phyloP scores from a whole-genome alignment of 2,329 filamentous ascomycete genomes.

The Aspergillus fischeri region DNA sequence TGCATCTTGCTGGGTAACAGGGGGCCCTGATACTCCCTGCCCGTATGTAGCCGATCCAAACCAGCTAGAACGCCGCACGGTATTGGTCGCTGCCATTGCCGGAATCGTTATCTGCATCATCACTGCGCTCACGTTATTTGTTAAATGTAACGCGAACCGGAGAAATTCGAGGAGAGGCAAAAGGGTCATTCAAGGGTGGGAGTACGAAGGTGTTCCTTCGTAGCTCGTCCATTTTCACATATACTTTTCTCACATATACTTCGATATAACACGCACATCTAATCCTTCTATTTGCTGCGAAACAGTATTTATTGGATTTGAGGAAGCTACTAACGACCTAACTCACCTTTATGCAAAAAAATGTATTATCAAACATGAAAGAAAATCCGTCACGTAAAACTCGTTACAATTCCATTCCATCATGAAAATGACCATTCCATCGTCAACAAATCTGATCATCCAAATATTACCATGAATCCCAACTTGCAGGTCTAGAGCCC shows the following conservation, averaged over 20 bases:
- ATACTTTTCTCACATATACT: background rate
- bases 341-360: background rate
- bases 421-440: background rate
- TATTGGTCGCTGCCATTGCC: slow-evolving; percentile 60
- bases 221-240: slow-evolving; percentile 12
- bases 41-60: slow-evolving; percentile 50
- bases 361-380: background rate
- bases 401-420: background rate
- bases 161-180: slow-evolving; percentile 49
- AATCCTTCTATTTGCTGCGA: background rate
- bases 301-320: background rate
- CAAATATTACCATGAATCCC: background rate
- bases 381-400: background rate
- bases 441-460: background rate
- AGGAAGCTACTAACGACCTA: background rate
- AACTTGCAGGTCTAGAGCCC: slow-evolving; percentile 23
- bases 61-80: slow-evolving; percentile 42
- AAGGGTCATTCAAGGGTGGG: slow-evolving; percentile 54
- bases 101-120: slow-evolving; percentile 60
- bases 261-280: background rate
- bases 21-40: slow-evolving; percentile 53
- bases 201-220: slow-evolving; percentile 65
- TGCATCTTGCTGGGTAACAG: slow-evolving; percentile 58
- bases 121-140: slow-evolving; percentile 58
- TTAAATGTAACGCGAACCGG: slow-evolving; percentile 62